Evolutionary conservation across 2,329 filamentous ascomycete species (phyloP).

Genomic region (Lasiodiplodia hormozganensis): DNA sequence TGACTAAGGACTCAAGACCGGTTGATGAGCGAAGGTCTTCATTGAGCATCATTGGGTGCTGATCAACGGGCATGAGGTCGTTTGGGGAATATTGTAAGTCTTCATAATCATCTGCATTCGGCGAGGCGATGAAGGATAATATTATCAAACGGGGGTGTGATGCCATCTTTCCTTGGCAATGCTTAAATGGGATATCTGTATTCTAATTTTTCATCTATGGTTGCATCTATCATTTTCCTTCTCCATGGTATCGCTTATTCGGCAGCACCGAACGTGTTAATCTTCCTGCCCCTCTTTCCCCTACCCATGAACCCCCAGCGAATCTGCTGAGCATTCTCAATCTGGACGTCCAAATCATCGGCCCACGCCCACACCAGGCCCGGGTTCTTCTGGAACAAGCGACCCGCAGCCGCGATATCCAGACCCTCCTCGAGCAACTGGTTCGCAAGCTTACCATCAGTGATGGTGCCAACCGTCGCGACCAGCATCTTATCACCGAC

Average conservation of each 20-base stretch:
- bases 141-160: too few species aligned
- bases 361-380: slow-evolving; percentile 78
- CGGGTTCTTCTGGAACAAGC: slow-evolving; percentile 83
- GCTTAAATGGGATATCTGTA: too few species aligned
- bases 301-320: slow-evolving; percentile 65
- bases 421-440: slow-evolving; percentile 60
- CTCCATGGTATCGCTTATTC: not conserved
- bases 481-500: slow-evolving; percentile 75
- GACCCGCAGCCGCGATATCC: slow-evolving; percentile 76
- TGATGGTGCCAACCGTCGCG: slow-evolving; percentile 77
- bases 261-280: not conserved
- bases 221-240: not conserved
- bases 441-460: slow-evolving; percentile 72
- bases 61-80: too few species aligned
- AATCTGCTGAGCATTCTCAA: slow-evolving; percentile 76
- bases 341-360: slow-evolving; percentile 72
- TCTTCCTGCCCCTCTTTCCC: slow-evolving; percentile 44
- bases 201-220: not conserved
- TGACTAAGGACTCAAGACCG: too few species aligned
- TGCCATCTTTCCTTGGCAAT: too few species aligned
- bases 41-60: too few species aligned
- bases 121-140: too few species aligned
- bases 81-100: too few species aligned
- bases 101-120: too few species aligned
- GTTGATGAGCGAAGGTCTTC: too few species aligned